Base-by-base conservation (phyloP, 1,284 basidiomycete species). In the Somion occarium region DNA sequence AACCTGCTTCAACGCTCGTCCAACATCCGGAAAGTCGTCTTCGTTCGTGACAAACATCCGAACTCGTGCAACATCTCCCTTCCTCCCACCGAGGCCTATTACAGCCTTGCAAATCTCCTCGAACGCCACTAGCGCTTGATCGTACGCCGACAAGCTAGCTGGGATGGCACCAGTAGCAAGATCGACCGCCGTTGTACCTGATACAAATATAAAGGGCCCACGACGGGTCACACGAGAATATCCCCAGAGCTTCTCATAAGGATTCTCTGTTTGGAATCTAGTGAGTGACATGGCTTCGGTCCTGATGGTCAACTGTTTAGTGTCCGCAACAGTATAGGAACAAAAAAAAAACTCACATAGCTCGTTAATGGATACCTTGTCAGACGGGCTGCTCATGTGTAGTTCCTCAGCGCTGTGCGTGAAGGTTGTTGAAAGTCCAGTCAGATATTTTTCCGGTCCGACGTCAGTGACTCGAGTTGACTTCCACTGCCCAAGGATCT, bases 171-270 rank as follows among this genome's bases (percentile, higher is more conserved):
- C 73, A 3, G 70, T 70, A n/a, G 58, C 53, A 12, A 70, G 64
- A 53, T 73, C 69, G 60, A 74, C 69, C n/a, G 75, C 72, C 2
- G 76, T 78, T 19, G 76, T 78, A 1, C 76, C 76, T 13, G 75
- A 77, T 30, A 78, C 71, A 57, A 73, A 74, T 58, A 78, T 72
- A 64, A 72, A 73, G 5, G 73, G 72, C 0, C 77, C 77, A 47
- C 72, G 70, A 15, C 74, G 72, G 27, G 76, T 65, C 12, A 74
- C 76, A 51, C 76, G 66, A 26, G 74, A 76, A 60, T 77, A 78
- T 1, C 76, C 75, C 53, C 76, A 78, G 51, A 68, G 56, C 22
- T 60, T 57, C 56, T 79, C 76, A 59, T 75, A 79, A 2, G 76
- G 75, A 58, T 78, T 79, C 5, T 59, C 44, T 5, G 72, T 75